These are phyloP conservation scores for Jacaranda copaia DNA, from an alignment of 257 asterid genomes.

Conservation along the genomic window DNA sequence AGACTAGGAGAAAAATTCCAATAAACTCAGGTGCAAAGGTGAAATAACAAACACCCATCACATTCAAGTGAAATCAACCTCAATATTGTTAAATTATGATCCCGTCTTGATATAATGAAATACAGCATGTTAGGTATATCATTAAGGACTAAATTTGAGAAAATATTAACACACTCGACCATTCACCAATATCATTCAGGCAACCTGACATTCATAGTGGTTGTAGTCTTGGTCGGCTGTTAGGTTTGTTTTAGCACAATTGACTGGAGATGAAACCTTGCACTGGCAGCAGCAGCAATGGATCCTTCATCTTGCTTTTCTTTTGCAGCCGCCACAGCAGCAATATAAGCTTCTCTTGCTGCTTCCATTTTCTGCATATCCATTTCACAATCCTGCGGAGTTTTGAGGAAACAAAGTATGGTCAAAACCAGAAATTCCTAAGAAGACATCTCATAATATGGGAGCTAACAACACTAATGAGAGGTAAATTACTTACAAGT, in stretches of 20 bases:
- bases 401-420: constrained; percentile 6
- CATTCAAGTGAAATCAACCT: background rate
- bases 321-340: constrained; percentile 78
- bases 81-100: background rate
- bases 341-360: constrained; percentile 77
- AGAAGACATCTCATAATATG: background rate
- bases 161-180: too few relatives aligned
- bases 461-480: background rate
- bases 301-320: constrained; percentile 79
- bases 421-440: constrained; percentile 8
- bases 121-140: constrained; percentile 8
- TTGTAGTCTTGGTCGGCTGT: constrained; percentile 14
- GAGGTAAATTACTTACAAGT: constrained; percentile 57
- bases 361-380: constrained; percentile 71
- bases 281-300: constrained; percentile 75
- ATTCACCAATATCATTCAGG: background rate
- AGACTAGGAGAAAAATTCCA: background rate
- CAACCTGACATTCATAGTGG: constrained; percentile 8
- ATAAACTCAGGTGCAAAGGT: background rate
- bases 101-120: constrained; percentile 23
- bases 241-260: constrained; percentile 49
- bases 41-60: constrained; percentile 8
- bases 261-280: constrained; percentile 77
- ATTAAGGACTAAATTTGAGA: background rate
- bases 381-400: constrained; percentile 65